A percentile compares a stretch with the other conserved stretches of the same genome.
These are phyloP conservation scores for Grosmannia clavigera DNA, from an alignment of 2,329 filamentous ascomycete genomes.

Conservation along the genomic window DNA sequence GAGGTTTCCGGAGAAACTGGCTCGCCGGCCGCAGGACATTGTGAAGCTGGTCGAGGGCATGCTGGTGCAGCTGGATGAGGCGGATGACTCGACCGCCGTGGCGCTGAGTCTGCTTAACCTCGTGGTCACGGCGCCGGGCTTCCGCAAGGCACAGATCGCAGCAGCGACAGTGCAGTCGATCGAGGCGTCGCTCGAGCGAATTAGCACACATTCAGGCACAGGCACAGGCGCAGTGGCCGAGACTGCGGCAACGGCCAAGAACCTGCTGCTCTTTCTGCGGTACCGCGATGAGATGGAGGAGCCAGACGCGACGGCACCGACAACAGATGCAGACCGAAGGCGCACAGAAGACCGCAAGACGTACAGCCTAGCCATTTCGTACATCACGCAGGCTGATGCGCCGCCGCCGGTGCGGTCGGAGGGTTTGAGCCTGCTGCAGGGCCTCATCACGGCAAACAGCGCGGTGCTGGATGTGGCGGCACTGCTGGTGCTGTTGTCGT, in stretches of 20 bases:
- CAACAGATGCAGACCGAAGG: conserved; percentile 27
- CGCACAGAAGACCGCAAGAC: conserved; percentile 48
- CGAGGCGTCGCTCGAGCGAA: conserved; percentile 32
- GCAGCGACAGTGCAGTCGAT: conserved; percentile 29
- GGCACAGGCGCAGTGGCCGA: conserved; percentile 13
- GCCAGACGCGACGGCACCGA: conserved; percentile 13
- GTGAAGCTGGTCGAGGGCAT: conserved; percentile 52
- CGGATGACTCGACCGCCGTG: conserved; percentile 36
- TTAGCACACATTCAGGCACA: conserved; percentile 22
- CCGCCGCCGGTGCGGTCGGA: conserved; percentile 56
- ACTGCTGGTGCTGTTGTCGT: conserved; percentile 49
- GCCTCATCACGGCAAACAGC: conserved; percentile 41
- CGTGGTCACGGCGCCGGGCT: conserved; percentile 44
- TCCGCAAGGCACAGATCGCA: conserved; percentile 35
- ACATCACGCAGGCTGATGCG: conserved; percentile 48
- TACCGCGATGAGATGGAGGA: conserved; percentile 43
- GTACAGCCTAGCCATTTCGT: conserved; percentile 50
- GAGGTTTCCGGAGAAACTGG: conserved; percentile 48
- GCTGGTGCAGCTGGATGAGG: conserved; percentile 30
- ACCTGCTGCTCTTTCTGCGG: conserved; percentile 41
- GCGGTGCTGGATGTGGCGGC: conserved; percentile 54
- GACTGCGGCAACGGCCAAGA: conserved; percentile 38
- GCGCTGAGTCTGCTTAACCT: conserved; percentile 50
- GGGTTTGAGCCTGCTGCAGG: conserved; percentile 47
- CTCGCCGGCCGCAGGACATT: conserved; percentile 51